Percentiles rank a stretch among this genome's conserved stretches.
Conservation (phyloP, 1,284 basidiomycete genomes). For the Pascua guehoae region DNA sequence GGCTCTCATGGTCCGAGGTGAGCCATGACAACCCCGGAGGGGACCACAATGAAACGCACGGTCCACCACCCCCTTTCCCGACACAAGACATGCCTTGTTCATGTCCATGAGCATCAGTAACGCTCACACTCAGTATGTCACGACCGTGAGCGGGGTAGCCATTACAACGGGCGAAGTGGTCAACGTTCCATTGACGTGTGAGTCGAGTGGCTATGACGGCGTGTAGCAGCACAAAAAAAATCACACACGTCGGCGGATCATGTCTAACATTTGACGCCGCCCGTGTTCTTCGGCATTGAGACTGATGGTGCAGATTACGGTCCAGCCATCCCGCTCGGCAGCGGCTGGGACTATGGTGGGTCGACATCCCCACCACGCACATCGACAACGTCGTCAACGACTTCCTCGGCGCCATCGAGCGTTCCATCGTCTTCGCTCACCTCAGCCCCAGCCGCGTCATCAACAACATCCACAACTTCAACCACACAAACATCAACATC, state of each 20-base stretch:
- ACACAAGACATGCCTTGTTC: too few species aligned
- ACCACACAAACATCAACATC: neutral
- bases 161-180: conserved; percentile 26
- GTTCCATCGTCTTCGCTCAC: neutral
- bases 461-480: neutral
- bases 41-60: neutral
- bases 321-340: conserved; percentile 7
- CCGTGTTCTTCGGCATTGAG: too few species aligned
- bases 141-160: conserved; percentile 14
- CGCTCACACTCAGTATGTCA: conserved; percentile 18
- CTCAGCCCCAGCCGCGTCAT: neutral
- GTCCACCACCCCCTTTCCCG: too few species aligned
- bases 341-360: conserved; percentile 1
- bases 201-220: conserved; percentile 8
- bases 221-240: conserved; percentile 8
- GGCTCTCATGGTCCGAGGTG: conserved; percentile 26
- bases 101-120: too few species aligned
- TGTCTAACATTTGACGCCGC: neutral
- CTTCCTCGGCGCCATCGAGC: neutral
- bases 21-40: neutral
- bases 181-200: conserved; percentile 28
- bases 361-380: neutral
- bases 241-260: neutral
- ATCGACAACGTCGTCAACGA: neutral
- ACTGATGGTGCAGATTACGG: neutral